Percentiles rank a stretch among this genome's conserved stretches.
phyloP scores from a whole-genome alignment of 2,329 filamentous ascomycete species.

The Pyrenochaeta sp. region DNA sequence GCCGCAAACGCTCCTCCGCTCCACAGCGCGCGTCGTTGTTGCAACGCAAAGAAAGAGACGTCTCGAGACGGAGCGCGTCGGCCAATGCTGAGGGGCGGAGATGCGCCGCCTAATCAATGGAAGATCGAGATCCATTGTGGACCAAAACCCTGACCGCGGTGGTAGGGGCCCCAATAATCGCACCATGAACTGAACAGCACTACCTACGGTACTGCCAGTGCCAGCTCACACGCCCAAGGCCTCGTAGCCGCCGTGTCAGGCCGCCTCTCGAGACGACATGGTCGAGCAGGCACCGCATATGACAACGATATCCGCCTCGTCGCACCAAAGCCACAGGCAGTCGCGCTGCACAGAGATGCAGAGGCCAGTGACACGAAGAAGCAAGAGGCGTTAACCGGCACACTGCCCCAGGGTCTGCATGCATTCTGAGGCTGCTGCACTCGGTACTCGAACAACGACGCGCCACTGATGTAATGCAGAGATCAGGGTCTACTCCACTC shows the following conservation, averaged over 20 bases:
- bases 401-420: slow-evolving; percentile 10
- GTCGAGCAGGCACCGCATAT: slow-evolving; percentile 1
- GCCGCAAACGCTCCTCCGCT: slow-evolving; percentile 8
- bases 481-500: slow-evolving; percentile 30
- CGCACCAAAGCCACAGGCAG: not conserved
- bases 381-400: not conserved
- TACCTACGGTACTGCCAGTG: not conserved
- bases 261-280: slow-evolving; percentile 1
- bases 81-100: slow-evolving; percentile 21
- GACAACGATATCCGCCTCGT: not conserved
- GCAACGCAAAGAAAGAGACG: not conserved
- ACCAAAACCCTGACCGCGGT: not conserved
- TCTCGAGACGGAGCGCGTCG: not conserved
- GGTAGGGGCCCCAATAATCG: not conserved
- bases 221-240: not conserved
- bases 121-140: not conserved
- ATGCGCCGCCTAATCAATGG: slow-evolving; percentile 13
- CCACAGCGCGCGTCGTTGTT: not conserved
- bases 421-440: slow-evolving; percentile 10
- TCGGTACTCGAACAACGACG: slow-evolving; percentile 19
- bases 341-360: not conserved
- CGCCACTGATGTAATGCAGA: slow-evolving; percentile 30
- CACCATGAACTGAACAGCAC: not conserved
- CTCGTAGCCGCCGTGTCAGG: not conserved
- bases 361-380: not conserved